Percentiles rank a stretch among this genome's conserved stretches.
These are phyloP conservation scores for Fusarium verrucosum DNA, from an alignment of 2,329 filamentous ascomycete species.

Conservation along the genomic window DNA sequence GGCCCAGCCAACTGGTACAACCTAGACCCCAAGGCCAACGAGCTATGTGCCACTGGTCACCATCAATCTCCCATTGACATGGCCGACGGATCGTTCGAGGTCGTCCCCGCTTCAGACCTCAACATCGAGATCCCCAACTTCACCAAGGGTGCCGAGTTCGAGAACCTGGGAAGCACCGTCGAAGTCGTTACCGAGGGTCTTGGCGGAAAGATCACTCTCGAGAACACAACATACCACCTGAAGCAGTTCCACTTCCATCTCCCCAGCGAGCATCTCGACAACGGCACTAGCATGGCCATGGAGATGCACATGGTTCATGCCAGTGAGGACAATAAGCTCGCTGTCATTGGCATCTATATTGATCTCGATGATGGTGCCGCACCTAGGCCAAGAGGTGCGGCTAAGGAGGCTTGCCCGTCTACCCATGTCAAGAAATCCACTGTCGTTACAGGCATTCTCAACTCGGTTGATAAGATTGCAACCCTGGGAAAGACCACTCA, in stretches of 20 bases:
- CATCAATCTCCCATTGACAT: constrained; percentile 68
- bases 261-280: constrained; percentile 66
- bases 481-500: constrained; percentile 52
- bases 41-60: constrained; percentile 57
- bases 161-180: constrained; percentile 63
- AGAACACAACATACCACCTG: constrained; percentile 54
- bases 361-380: constrained; percentile 32
- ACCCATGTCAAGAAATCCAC: constrained; percentile 18
- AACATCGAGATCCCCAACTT: constrained; percentile 50
- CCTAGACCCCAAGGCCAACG: constrained; percentile 53
- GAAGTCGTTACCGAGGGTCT: constrained; percentile 55
- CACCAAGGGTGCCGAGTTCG: constrained; percentile 53
- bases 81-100: constrained; percentile 42
- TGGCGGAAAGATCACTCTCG: constrained; percentile 57
- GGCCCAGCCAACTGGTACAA: constrained; percentile 64
- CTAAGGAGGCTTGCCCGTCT: not conserved
- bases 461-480: constrained; percentile 45
- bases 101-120: constrained; percentile 46
- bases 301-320: constrained; percentile 47
- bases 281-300: constrained; percentile 47
- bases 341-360: constrained; percentile 45
- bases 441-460: constrained; percentile 51
- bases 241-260: constrained; percentile 70
- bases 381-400: not conserved
- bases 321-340: constrained; percentile 33